These are phyloP conservation scores for Alnus rubra DNA, from an alignment of 306 rosid species.

Conservation along the genomic window DNA sequence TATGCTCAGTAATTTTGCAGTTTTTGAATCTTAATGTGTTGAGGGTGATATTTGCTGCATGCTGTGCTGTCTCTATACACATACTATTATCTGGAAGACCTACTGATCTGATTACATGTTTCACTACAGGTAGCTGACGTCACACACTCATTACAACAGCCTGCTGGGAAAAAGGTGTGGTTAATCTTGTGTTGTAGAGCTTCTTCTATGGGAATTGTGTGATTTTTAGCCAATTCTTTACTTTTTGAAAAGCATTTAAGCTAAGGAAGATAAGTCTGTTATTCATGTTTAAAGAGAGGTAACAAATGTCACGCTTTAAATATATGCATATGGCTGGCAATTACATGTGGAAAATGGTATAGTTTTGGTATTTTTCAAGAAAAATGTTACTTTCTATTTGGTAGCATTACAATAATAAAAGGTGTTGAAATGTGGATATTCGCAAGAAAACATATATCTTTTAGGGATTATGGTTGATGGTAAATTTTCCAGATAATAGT, in stretches of 20 bases:
- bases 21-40: neutral
- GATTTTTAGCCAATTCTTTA: neutral
- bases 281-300: neutral
- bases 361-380: no score
- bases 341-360: neutral
- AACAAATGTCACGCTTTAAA: neutral
- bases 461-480: neutral
- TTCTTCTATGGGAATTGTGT: neutral
- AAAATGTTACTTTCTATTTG: no score
- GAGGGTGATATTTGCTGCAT: conserved; percentile 12
- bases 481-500: neutral
- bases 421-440: neutral
- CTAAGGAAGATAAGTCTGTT: neutral
- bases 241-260: neutral
- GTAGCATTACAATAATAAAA: no score
- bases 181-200: conserved; percentile 15
- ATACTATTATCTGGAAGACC: conserved; percentile 24
- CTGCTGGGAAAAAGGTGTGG: conserved; percentile 90
- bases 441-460: no score
- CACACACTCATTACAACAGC: conserved; percentile 93
- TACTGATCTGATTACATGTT: conserved; percentile 22
- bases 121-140: conserved; percentile 80
- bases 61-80: conserved; percentile 3
- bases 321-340: neutral
- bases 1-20: neutral